Base-by-base conservation (phyloP, 2,329 filamentous ascomycete species). In the Aspergillus sp. region DNA sequence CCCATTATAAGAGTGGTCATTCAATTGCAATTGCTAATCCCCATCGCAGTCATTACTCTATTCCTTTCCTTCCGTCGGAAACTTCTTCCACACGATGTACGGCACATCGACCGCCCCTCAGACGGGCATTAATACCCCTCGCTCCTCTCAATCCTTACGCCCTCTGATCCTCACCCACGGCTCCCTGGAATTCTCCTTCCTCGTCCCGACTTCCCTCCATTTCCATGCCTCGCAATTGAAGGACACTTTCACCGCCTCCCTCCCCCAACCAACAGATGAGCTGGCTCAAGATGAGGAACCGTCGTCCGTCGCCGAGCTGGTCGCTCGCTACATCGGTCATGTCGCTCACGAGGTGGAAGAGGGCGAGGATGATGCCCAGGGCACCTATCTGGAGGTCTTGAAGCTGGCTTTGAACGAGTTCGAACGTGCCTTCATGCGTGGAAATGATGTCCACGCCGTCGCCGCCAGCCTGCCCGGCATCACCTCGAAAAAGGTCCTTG, bases 221-320 rank as follows among this genome's bases (percentile, higher is more conserved):
- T 99, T 95, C 81, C 92, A 94, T 75, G 94, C 94, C 65, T 88
- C 91, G 56, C 90, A 96, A 78, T 82, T 97, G 70, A 95, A 93
- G 81, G 92, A 97, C 65, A 84, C 86, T 62, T 99, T 99, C 77
- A 83, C 86, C 60, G 82, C 89, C 45, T 91, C 87, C 59, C 83
- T 99, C 63, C 95, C 95, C 49, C 81, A 87, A 66, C 89, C 94
- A 53, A 99, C 95, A 71, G 94, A 99, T 71, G 94, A 99, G 80
- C 85, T 97, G 59, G 95, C 94, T 56, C 91, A 93, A 71, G 95
- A 99, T 79, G 94, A 99, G 65, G 95, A 99, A 80, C 94, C 94
- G n/a, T 97, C 94, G 34, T 99, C 95, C 20, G 86, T 92, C 44
- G 79, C 90, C 42, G 94, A 99, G 78, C 82, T 99, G 55, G 91